A percentile compares a stretch with the other conserved stretches of the same genome.
phyloP scores from a whole-genome alignment of 768 basidiomycete species.

The Roridomyces roridus region DNA sequence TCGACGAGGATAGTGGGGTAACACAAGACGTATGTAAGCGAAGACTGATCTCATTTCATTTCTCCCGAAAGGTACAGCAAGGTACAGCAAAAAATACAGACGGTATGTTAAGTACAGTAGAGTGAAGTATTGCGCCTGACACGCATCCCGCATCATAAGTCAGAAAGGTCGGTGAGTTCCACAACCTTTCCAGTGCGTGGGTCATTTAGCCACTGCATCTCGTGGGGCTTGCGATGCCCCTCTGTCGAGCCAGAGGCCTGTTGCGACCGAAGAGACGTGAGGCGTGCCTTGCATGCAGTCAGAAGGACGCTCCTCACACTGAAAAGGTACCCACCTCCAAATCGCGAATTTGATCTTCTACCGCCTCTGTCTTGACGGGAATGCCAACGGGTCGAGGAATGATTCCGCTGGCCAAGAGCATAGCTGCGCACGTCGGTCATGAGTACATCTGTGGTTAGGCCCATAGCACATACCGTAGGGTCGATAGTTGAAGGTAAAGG shows the following conservation, averaged over 20 bases:
- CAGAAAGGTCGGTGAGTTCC: slow-evolving; percentile 21
- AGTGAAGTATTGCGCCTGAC: too few species aligned
- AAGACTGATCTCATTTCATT: too few species aligned
- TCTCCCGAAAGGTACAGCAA: too few species aligned
- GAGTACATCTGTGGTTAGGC: background rate
- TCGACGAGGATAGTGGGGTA: too few species aligned
- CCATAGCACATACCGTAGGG: slow-evolving; percentile 36
- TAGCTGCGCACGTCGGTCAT: background rate
- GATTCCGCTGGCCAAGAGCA: slow-evolving; percentile 19
- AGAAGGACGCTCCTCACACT: background rate
- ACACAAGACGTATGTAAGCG: too few species aligned
- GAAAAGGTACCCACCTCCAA: slow-evolving; percentile 9
- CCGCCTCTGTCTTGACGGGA: slow-evolving; percentile 15
- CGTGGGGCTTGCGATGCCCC: background rate
- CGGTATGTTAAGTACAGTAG: too few species aligned
- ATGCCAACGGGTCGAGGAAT: slow-evolving; percentile 14
- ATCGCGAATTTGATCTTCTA: slow-evolving; percentile 16
- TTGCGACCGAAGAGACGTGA: slow-evolving; percentile 4
- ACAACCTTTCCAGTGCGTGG: slow-evolving; percentile 13
- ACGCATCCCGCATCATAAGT: slow-evolving; percentile 1
- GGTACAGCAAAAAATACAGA: too few species aligned
- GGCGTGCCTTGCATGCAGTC: slow-evolving; percentile 6
- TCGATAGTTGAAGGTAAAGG: slow-evolving; percentile 40
- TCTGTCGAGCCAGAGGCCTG: background rate
- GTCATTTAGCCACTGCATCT: slow-evolving; percentile 9